Percentiles rank a stretch among this genome's conserved stretches.
phyloP scores from a whole-genome alignment of 768 basidiomycete species.

The Lactarius pseudohatsudake region DNA sequence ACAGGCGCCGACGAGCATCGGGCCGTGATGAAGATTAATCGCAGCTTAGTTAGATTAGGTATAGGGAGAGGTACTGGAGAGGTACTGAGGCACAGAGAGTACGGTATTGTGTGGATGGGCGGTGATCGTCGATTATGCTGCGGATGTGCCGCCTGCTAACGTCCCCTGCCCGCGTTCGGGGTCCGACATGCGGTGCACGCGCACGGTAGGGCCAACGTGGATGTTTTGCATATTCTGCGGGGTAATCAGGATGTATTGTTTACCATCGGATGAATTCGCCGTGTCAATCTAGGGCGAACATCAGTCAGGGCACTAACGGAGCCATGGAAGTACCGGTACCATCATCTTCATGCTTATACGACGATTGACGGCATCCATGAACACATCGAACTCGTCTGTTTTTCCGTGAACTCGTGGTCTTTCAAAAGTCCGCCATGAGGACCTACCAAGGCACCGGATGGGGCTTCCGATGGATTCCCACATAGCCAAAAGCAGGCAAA shows the following conservation, averaged over 20 bases:
- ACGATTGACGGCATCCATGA: constrained; percentile 93
- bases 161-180: constrained; percentile 67
- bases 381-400: constrained; percentile 95
- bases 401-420: constrained; percentile 11
- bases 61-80: not conserved
- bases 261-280: constrained; percentile 81
- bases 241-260: constrained; percentile 94
- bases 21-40: constrained; percentile 1
- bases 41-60: not conserved
- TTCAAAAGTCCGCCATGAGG: not conserved
- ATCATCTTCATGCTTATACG: constrained; percentile 95
- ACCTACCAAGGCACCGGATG: constrained; percentile 81
- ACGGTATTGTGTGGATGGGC: not conserved
- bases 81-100: not conserved
- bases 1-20: constrained; percentile 9
- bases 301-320: constrained; percentile 17
- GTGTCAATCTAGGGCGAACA: constrained; percentile 67
- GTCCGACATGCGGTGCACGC: constrained; percentile 75
- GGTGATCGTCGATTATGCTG: constrained; percentile 13
- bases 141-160: constrained; percentile 36
- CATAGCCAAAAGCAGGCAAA: constrained; percentile 87
- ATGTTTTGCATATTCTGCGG: constrained; percentile 90
- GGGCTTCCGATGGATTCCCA: constrained; percentile 98
- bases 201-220: constrained; percentile 62
- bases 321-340: constrained; percentile 44